Evolutionary conservation across 805 yeast species (phyloP), one percentile per base, ranked within the genome.

Genomic region (Suhomyces sp.): DNA sequence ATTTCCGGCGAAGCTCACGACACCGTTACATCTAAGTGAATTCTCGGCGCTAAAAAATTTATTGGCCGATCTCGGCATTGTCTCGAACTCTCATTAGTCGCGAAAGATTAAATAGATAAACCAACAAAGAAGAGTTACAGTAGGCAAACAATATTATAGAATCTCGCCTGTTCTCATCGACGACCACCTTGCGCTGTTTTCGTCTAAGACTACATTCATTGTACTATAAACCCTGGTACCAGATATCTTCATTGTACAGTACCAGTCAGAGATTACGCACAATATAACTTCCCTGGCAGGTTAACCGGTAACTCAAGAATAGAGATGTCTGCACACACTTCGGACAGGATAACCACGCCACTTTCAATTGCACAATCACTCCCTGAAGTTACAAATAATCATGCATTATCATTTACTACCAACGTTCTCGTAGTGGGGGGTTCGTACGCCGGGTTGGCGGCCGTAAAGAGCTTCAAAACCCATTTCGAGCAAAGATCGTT

Each of bases 381-480:
- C 21, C 33, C n/a, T 5, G 27, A 41, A 2, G 40, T 29, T 9
- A 22, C n/a, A 12, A 10, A 44, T 10, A 27, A 10, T 3, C 17
- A 27, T 22, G 50, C 50, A 3, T 17, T 44, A 3, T 35, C 56
- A 12, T 62, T 71, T 49, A 60, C 64, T 35, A 67, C 76, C 21
- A 69, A 73, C 52, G 63, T 74, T 5, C 61, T 73, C 37, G 63
- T 73, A 6, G 67, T 73, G n/a, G 78, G 78, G 1, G 78, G 78
- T 1, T 67, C 77, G 0, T 74, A 69, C 53, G 66, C 72, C n/a
- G 78, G 78, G 2, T 59, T 73, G 21, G 61, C 76, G 13, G 69
- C 76, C 0, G 52, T 72, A 5, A 64, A 61, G 39, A 61, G 70
- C 7, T 57, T 73, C 47, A 59, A 65, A 46, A 59, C 57, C 33